Evolutionary conservation across 768 basidiomycete genomes (phyloP).

Genomic region (Panus rudis): DNA sequence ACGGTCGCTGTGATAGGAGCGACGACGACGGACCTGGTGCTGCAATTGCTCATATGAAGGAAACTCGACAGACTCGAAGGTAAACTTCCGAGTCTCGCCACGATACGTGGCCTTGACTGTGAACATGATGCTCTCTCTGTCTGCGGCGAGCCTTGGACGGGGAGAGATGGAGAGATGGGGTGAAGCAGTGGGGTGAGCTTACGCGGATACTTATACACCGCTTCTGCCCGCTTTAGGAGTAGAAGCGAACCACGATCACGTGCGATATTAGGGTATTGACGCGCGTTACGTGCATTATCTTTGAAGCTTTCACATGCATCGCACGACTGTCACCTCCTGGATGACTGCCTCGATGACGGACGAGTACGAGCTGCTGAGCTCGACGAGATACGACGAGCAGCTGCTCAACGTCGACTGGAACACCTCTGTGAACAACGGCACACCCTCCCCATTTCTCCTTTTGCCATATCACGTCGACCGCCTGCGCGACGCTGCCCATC

Average conservation of each 20-base stretch:
- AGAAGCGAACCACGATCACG: too few relatives aligned
- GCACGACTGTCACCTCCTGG: neutral
- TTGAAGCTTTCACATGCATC: neutral
- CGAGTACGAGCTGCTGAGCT: constrained; percentile 36
- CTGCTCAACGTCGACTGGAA: constrained; percentile 51
- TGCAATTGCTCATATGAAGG: constrained; percentile 58
- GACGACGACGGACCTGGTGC: constrained; percentile 44
- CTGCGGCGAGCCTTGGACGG: too few relatives aligned
- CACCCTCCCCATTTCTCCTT: constrained; percentile 54
- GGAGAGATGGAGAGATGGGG: too few relatives aligned
- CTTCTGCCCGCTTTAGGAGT: too few relatives aligned
- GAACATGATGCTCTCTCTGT: too few relatives aligned
- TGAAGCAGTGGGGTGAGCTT: too few relatives aligned
- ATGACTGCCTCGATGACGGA: neutral
- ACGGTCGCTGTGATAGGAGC: constrained; percentile 1
- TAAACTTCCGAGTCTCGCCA: constrained; percentile 60
- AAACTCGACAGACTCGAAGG: constrained; percentile 47
- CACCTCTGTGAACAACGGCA: constrained; percentile 35
- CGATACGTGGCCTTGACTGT: constrained; percentile 75
- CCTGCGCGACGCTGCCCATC: constrained; percentile 40
- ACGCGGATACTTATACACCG: too few relatives aligned
- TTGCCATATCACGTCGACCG: constrained; percentile 57
- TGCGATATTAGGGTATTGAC: too few relatives aligned
- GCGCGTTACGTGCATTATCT: too few relatives aligned
- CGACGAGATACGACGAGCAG: constrained; percentile 51